Percentiles rank a stretch among this genome's conserved stretches.
Conservation (phyloP, 2,329 filamentous ascomycete genomes). For the Cercospora canescens region DNA sequence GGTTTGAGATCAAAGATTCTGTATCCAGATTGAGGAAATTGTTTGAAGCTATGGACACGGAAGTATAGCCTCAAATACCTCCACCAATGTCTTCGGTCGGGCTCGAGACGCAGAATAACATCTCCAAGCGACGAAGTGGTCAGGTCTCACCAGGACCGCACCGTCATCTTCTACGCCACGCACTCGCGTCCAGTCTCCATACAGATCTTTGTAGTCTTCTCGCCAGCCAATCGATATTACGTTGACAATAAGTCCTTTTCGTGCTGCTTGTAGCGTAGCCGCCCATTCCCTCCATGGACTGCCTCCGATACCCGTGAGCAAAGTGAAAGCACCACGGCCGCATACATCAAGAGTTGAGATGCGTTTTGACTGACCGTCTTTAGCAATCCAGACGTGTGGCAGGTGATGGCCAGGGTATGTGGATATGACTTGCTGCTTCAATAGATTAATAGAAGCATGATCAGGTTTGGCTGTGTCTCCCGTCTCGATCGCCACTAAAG, state of each 20-base stretch:
- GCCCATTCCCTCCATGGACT: constrained; percentile 53
- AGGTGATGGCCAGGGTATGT: constrained; percentile 56
- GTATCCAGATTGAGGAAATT: neutral
- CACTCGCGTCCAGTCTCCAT: constrained; percentile 56
- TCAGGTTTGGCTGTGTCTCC: constrained; percentile 42
- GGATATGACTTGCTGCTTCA: neutral
- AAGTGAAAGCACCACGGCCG: constrained; percentile 51
- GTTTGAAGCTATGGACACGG: neutral
- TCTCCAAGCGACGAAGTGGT: constrained; percentile 56
- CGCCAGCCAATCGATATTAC: constrained; percentile 40
- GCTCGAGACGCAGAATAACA: neutral
- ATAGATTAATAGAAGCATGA: constrained; percentile 36
- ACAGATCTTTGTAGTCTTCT: constrained; percentile 59
- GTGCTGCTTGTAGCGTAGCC: constrained; percentile 31
- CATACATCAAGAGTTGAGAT: constrained; percentile 61
- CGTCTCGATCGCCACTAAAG: constrained; percentile 38
- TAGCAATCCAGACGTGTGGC: constrained; percentile 63
- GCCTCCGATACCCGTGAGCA: constrained; percentile 50
- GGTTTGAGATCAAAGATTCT: neutral
- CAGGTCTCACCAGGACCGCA: constrained; percentile 57
- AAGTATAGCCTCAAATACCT: neutral
- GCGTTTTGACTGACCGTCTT: constrained; percentile 42
- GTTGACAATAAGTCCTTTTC: constrained; percentile 40
- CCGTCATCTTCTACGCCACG: constrained; percentile 58
- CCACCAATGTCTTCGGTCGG: neutral